Base-by-base conservation (phyloP, 345 rosid genomes). In the Hypericum perforatum region DNA sequence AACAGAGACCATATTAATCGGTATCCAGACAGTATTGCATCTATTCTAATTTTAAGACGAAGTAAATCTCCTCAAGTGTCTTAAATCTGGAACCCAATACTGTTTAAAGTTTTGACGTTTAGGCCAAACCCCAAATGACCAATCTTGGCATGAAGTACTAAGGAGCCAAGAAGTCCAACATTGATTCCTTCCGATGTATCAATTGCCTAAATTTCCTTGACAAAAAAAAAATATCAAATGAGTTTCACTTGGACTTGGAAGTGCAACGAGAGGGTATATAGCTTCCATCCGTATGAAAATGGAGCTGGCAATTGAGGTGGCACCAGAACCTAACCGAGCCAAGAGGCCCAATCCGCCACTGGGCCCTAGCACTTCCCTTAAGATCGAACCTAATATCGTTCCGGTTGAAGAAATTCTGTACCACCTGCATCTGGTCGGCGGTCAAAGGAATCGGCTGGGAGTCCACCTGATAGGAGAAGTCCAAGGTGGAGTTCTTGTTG, bases 291-390 rank as follows among this genome's bases (percentile, higher is more conserved):
- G 56, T 62, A 0, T 76, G 65, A 57, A 94, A 89, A 11, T 11
- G 67, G 56, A 94, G 94, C 42, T 38, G 38, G 52, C 99, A 94
- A 32, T 69, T 47, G 72, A 94, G 73, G 57, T 39, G 70, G 61
- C 80, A 76, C 50, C 39, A 58, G 60, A 77, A 84, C 63, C 57
- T 61, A 38, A 79, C 63, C 1, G 95, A 82, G 0, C 97, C 97
- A 43, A 94, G 62, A 15, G 45, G 71, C 16, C 89, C 89, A 0
- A 89, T 71, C 49, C 80, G 67, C 95, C 99, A 94, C 45, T 78
- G 66, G n/a, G 86, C 66, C 59, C 59, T 70, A 2, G 82, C 65
- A 7, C 65, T 69, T 15, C 99, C 97, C 67, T 74, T 75, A 52
- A 94, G 59, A 38, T 70, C 75, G 52, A 89, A 89, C n/a, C 37